These are phyloP conservation scores for Elaeis oleifera DNA, from an alignment of 202 grass and related monocot genomes.

Conservation along the genomic window DNA sequence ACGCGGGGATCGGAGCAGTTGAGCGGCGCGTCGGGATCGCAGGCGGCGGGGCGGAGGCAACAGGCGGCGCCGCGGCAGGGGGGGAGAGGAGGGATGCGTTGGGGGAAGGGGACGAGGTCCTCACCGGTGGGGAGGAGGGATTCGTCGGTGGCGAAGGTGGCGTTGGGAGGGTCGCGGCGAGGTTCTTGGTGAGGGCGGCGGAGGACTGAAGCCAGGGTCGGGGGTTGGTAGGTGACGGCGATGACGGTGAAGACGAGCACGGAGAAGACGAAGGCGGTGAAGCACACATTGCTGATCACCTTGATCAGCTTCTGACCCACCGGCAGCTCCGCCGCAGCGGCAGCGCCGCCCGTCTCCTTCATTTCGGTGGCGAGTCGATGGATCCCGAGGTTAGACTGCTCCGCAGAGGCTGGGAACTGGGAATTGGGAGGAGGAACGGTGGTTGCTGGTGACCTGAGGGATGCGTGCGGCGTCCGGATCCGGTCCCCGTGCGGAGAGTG, in stretches of 20 bases:
- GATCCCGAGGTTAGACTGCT: too few relatives aligned
- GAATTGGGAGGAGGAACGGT: too few relatives aligned
- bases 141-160: slow-evolving; percentile 34
- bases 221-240: slow-evolving; percentile 95
- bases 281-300: slow-evolving; percentile 67
- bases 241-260: slow-evolving; percentile 78
- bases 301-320: slow-evolving; percentile 62
- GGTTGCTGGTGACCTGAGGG: too few relatives aligned
- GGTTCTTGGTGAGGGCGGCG: slow-evolving; percentile 51
- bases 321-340: slow-evolving; percentile 31
- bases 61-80: slow-evolving; percentile 45
- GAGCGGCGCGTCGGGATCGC: slow-evolving; percentile 49
- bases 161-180: slow-evolving; percentile 36
- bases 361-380: too few relatives aligned
- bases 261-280: slow-evolving; percentile 77
- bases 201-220: slow-evolving; percentile 83
- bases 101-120: slow-evolving; percentile 53
- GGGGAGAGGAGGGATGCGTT: slow-evolving; percentile 86
- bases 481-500: too few relatives aligned
- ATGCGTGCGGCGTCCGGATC: too few relatives aligned
- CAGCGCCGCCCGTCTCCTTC: too few relatives aligned
- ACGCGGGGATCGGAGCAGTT: slow-evolving; percentile 87
- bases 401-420: too few relatives aligned
- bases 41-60: slow-evolving; percentile 28
- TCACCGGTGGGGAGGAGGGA: too few relatives aligned